phyloP scores from a whole-genome alignment of 148 eudicot genomes.

The Spergularia marina region DNA sequence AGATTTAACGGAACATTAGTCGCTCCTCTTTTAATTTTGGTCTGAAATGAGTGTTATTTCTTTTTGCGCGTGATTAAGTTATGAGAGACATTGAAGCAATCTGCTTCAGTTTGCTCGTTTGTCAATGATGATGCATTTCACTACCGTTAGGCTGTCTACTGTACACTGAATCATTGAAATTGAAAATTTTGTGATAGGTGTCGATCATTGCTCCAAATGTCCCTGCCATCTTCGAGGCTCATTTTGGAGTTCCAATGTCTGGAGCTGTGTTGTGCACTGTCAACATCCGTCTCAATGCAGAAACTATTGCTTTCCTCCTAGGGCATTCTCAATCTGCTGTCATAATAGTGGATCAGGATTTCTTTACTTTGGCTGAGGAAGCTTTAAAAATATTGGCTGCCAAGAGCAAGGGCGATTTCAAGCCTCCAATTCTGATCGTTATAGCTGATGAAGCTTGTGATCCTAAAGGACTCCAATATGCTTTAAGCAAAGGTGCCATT shows the following conservation, averaged over 20 bases:
- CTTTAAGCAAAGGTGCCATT: conserved; percentile 61
- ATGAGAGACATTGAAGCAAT: not conserved
- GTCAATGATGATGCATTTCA: not conserved
- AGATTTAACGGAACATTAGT: too few relatives aligned
- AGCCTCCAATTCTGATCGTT: conserved; percentile 69
- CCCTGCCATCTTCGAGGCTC: conserved; percentile 94
- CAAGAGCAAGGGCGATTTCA: conserved; percentile 48
- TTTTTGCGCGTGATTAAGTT: too few relatives aligned
- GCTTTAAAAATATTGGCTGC: conserved; percentile 57
- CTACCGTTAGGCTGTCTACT: not conserved
- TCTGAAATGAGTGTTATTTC: too few relatives aligned
- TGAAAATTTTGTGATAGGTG: conserved; percentile 46
- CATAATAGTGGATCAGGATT: conserved; percentile 90
- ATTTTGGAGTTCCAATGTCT: conserved; percentile 94
- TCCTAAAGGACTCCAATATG: conserved; percentile 61
- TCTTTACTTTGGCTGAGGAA: conserved; percentile 72
- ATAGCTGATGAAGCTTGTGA: conserved; percentile 78
- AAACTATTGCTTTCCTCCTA: conserved; percentile 69
- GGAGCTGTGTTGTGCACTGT: conserved; percentile 88
- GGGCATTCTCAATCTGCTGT: conserved; percentile 66
- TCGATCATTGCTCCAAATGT: conserved; percentile 88
- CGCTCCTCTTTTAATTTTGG: too few relatives aligned
- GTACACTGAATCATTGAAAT: conserved; percentile 9
- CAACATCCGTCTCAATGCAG: conserved; percentile 78
- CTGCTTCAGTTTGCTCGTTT: not conserved